Percentiles rank a stretch among this genome's conserved stretches.
phyloP scores from a whole-genome alignment of 2,329 filamentous ascomycete species.

The Phoma herbarum region DNA sequence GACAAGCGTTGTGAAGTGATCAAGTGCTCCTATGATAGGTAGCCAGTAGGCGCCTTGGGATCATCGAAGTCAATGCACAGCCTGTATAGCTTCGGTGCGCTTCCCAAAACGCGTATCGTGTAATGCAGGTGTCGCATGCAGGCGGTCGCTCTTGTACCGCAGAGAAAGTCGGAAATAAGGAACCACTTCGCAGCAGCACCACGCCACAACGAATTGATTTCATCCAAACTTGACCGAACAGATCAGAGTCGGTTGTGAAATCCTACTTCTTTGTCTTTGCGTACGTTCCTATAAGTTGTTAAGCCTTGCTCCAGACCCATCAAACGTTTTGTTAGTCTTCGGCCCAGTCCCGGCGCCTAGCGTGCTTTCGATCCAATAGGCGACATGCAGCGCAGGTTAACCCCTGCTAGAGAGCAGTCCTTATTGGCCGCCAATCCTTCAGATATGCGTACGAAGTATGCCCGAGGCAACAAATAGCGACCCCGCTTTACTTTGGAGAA shows the following conservation, averaged over 20 bases:
- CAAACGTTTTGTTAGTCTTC: too few relatives aligned
- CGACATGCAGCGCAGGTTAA: not conserved
- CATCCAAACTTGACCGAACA: too few relatives aligned
- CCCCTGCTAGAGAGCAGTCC: not conserved
- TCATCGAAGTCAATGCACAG: not conserved
- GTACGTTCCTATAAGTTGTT: too few relatives aligned
- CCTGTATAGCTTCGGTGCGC: not conserved
- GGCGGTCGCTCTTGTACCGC: not conserved
- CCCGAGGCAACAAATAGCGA: not conserved
- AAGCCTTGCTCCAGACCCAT: too few relatives aligned
- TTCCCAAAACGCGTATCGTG: not conserved
- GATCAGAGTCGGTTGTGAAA: too few relatives aligned
- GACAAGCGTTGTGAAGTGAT: not conserved
- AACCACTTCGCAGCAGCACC: too few relatives aligned
- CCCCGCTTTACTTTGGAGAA: not conserved
- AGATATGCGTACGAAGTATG: not conserved
- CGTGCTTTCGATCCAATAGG: not conserved
- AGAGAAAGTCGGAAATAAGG: too few relatives aligned
- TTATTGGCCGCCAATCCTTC: not conserved
- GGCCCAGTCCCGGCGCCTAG: too few relatives aligned
- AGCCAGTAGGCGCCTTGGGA: not conserved
- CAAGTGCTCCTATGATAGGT: not conserved
- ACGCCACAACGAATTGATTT: too few relatives aligned
- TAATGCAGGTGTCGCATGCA: not conserved
- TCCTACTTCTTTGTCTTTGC: too few relatives aligned